phyloP scores from a whole-genome alignment of 2,329 filamentous ascomycete species.

The Phialophora macrospora region DNA sequence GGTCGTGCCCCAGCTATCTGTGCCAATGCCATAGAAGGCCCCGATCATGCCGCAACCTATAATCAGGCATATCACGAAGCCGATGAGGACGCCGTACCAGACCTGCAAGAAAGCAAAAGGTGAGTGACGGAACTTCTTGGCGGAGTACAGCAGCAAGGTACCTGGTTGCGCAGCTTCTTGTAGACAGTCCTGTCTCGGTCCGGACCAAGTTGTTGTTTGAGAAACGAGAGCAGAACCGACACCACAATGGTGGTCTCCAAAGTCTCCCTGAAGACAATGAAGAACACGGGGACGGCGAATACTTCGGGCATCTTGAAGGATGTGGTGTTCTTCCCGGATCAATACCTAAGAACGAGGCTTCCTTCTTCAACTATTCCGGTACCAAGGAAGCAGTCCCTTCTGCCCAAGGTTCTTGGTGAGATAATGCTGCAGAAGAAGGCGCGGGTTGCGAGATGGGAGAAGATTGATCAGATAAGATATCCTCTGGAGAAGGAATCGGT shows the following conservation, averaged over 20 bases:
- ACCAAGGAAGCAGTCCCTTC: not conserved
- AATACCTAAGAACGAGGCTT: not conserved
- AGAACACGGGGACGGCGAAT: slow-evolving; percentile 82
- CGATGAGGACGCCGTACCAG: slow-evolving; percentile 69
- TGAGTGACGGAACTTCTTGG: not conserved
- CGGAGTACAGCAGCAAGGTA: slow-evolving; percentile 6
- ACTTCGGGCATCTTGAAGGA: slow-evolving; percentile 62
- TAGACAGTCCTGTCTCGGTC: slow-evolving; percentile 66
- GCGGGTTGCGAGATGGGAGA: not conserved
- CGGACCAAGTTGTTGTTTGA: slow-evolving; percentile 78
- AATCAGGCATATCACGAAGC: slow-evolving; percentile 67
- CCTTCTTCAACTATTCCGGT: not conserved
- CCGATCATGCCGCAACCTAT: slow-evolving; percentile 72
- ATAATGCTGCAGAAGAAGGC: slow-evolving; percentile 3
- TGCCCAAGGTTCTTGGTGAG: not conserved
- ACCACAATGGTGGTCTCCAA: slow-evolving; percentile 84
- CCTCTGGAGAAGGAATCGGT: not conserved
- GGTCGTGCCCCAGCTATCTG: slow-evolving; percentile 67
- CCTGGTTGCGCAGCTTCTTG: slow-evolving; percentile 69
- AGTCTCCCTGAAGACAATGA: slow-evolving; percentile 86
- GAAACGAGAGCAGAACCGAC: slow-evolving; percentile 81
- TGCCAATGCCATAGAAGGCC: slow-evolving; percentile 72
- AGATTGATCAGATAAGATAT: slow-evolving; percentile 26
- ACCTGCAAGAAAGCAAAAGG: slow-evolving; percentile 52
- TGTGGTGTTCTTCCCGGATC: not conserved